Evolutionary conservation across 1,284 basidiomycete genomes (phyloP).

Genomic region (Leccinum fallax): DNA sequence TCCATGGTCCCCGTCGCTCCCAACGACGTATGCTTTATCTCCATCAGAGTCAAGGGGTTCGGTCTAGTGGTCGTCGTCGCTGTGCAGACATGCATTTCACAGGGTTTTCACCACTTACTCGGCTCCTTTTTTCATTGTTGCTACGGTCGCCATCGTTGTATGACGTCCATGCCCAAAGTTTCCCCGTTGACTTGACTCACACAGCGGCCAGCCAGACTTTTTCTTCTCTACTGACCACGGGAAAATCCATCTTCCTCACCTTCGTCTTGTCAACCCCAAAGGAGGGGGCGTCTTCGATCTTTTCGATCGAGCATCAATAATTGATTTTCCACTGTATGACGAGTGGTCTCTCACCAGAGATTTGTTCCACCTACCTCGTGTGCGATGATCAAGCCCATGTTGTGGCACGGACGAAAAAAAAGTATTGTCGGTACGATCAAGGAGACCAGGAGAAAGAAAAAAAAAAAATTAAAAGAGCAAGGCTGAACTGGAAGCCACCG

Average conservation of each 20-base stretch:
- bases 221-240: background rate
- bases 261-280: background rate
- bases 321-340: no score
- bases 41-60: no score
- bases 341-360: background rate
- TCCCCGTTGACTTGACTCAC: no score
- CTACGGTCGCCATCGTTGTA: background rate
- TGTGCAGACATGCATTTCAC: background rate
- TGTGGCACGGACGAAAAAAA: background rate
- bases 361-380: background rate
- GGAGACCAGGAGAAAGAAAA: background rate
- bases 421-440: background rate
- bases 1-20: background rate
- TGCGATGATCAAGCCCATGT: no score
- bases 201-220: no score
- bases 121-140: background rate
- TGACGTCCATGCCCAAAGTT: background rate
- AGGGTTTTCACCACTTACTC: background rate
- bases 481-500: background rate
- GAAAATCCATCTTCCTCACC: background rate
- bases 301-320: no score
- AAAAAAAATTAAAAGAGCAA: background rate
- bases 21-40: background rate
- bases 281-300: no score
- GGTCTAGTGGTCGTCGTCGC: background rate